Evolutionary conservation across 2,329 filamentous ascomycete genomes (phyloP), one percentile per base, ranked within the genome.

Genomic region (Dothiorella sarmentorum): DNA sequence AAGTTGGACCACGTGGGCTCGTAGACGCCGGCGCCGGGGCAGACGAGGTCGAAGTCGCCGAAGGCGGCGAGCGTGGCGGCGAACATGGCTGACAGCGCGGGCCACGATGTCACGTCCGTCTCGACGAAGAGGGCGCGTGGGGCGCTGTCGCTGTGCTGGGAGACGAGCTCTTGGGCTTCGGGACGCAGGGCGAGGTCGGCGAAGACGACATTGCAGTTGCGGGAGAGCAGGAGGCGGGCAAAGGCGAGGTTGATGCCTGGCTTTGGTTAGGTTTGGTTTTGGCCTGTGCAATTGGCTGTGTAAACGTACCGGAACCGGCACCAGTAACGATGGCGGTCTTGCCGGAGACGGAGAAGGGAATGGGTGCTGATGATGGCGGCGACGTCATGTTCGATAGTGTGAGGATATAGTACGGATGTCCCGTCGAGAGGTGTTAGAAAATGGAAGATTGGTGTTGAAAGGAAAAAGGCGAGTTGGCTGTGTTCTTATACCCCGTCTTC

Each of bases 1-100:
- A 80, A 80, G 65, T 78, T 79, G 58, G 67, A 71, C 68, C 72
- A 78, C 56, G 74, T 68, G 0, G 77, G 77, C 56, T 81, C 78
- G 68, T 73, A 80, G 24, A 80, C 68, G 5, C 78, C 78, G 3
- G 78, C 78, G 17, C 78, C 77, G 0, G 78, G 78, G 55, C 77
- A 78, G 13, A 79, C 73, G 42, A 81, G 74, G 58, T 81, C 78
- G 3, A 75, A 64, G 18, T 64, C 66, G 3, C 68, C 68, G 55
- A 75, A 75, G 47, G 68, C 64, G 18, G 59, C 40, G 17, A 61
- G 59, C 1, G 68, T 69, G 2, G 64, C 63, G 9, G 61, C 59
- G 62, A 76, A 74, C 62, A 73, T 69, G 55, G 40, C 44, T 5
- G 66, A 61, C 3, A 76, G 65, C 17, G 73, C 64, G 4, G 62